Percentiles rank a stretch among this genome's conserved stretches.
These are phyloP conservation scores for Citrus unshiu DNA, from an alignment of 345 rosid species.

Conservation along the genomic window DNA sequence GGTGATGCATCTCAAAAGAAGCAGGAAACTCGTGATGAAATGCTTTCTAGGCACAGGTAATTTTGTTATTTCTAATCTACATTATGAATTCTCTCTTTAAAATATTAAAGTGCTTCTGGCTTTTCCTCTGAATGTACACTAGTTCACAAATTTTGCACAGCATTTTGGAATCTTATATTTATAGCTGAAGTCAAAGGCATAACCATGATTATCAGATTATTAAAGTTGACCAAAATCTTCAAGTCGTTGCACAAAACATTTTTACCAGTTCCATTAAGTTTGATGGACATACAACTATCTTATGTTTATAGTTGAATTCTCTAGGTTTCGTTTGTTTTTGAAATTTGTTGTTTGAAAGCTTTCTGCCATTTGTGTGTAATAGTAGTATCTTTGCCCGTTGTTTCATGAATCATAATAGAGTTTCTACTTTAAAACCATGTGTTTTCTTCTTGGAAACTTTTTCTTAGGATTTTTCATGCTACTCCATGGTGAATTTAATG, in stretches of 20 bases:
- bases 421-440: not conserved
- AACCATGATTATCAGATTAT: not conserved
- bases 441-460: not conserved
- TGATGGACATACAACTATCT: not conserved
- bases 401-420: not conserved
- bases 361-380: not conserved
- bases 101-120: not conserved
- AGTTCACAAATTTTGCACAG: not conserved
- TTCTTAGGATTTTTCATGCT: not conserved
- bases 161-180: not conserved
- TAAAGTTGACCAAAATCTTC: not conserved
- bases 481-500: not conserved
- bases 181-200: not conserved
- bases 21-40: slow-evolving; percentile 53
- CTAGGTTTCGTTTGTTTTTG: not conserved
- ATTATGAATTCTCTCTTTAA: not conserved
- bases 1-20: slow-evolving; percentile 23
- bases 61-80: not conserved
- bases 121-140: not conserved
- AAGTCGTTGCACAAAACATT: not conserved
- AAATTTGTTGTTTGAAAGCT: not conserved
- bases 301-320: not conserved
- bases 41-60: slow-evolving; percentile 68
- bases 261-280: not conserved
- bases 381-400: not conserved